Conservation (phyloP, 169 alveolate genomes). For the Plasmodium sp. region DNA sequence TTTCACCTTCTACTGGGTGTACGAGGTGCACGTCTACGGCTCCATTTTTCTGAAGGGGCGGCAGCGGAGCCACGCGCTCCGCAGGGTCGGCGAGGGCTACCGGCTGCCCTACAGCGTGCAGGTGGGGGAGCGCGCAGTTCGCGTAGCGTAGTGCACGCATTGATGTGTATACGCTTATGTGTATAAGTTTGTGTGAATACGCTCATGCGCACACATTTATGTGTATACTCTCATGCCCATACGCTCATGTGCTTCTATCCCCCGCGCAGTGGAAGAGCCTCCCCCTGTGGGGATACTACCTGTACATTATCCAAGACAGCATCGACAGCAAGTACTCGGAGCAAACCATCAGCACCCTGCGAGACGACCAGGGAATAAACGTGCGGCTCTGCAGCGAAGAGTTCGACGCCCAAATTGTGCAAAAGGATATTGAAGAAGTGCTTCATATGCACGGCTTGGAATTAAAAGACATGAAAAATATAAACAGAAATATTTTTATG, state of each 20-base stretch:
- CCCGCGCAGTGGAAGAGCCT: conserved; percentile 17
- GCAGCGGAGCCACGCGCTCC: background rate
- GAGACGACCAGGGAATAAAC: conserved; percentile 28
- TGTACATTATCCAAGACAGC: conserved; percentile 56
- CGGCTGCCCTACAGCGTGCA: conserved; percentile 13
- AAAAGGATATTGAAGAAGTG: conserved; percentile 36
- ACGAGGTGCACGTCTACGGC: conserved; percentile 60
- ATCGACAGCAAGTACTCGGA: conserved; percentile 60
- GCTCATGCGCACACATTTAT: background rate
- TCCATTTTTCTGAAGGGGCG: conserved; percentile 32
- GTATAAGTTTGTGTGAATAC: background rate
- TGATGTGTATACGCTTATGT: background rate
- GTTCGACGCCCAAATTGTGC: conserved; percentile 31
- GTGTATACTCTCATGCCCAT: background rate
- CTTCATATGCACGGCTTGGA: conserved; percentile 19
- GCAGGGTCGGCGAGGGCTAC: background rate
- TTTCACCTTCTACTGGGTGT: conserved; percentile 65
- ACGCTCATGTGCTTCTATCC: background rate
- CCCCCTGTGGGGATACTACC: conserved; percentile 56
- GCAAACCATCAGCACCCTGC: background rate
- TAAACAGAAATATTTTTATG: conserved; percentile 20
- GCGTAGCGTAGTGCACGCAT: background rate
- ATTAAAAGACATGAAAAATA: conserved; percentile 10
- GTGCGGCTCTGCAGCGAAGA: conserved; percentile 29
- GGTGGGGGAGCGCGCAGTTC: background rate